phyloP scores from a whole-genome alignment of 2,329 filamentous ascomycete species.

The Aquanectria penicillioides region DNA sequence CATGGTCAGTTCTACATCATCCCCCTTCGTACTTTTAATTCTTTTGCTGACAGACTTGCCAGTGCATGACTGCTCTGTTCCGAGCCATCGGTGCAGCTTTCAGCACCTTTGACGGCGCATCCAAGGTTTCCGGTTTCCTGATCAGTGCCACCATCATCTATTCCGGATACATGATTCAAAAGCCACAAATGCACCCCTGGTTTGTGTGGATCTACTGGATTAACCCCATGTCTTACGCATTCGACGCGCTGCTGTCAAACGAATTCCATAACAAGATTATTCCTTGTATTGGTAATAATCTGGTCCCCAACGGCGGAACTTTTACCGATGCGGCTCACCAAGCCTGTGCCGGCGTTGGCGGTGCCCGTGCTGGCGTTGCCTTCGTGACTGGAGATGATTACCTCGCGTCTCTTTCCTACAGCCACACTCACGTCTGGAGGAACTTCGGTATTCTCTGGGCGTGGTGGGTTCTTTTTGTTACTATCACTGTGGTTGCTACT shows the following conservation, averaged over 20 bases:
- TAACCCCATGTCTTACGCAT: conserved; percentile 75
- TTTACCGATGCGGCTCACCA: conserved; percentile 57
- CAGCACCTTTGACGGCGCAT: conserved; percentile 66
- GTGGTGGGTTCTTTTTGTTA: conserved; percentile 70
- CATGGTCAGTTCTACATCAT: conserved; percentile 54
- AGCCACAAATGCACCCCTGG: conserved; percentile 71
- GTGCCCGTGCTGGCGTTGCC: conserved; percentile 59
- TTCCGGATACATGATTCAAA: conserved; percentile 71
- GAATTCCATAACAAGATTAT: conserved; percentile 72
- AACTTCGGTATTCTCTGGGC: conserved; percentile 72
- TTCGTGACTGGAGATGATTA: conserved; percentile 68
- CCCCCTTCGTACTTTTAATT: not conserved
- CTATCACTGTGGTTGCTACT: conserved; percentile 67
- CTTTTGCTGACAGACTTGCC: conserved; percentile 2
- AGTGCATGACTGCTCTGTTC: conserved; percentile 69
- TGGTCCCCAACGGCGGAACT: conserved; percentile 61
- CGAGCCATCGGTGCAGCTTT: conserved; percentile 65
- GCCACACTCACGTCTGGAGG: conserved; percentile 63
- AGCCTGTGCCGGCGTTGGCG: conserved; percentile 67
- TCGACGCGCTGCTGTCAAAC: conserved; percentile 75
- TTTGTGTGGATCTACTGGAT: conserved; percentile 73
- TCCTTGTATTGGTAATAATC: conserved; percentile 58
- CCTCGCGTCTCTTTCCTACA: conserved; percentile 63
- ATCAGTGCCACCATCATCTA: conserved; percentile 68
- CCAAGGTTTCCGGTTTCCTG: conserved; percentile 63